Evolutionary conservation across 371 early-diverging fungal species (phyloP).

Genomic region (Mortierella sp.): DNA sequence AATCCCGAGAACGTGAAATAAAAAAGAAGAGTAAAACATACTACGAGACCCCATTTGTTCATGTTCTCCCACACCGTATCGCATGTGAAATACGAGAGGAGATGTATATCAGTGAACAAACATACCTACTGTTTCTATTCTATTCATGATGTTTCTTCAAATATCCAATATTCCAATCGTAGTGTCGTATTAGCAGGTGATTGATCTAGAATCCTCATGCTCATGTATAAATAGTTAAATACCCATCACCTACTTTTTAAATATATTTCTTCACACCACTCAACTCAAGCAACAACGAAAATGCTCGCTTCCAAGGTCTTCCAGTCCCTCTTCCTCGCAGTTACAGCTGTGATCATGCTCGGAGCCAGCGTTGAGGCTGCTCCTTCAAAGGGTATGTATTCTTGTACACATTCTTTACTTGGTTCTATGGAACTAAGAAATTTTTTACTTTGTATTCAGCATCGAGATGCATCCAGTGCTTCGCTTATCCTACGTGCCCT

Average conservation of each 20-base stretch:
- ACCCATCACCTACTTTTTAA: neutral
- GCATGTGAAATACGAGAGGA: neutral
- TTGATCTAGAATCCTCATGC: too few relatives aligned
- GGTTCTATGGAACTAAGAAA: neutral
- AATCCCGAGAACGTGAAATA: constrained; percentile 4
- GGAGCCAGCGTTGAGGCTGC: constrained; percentile 10
- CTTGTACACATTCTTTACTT: neutral
- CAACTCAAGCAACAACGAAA: neutral
- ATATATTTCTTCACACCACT: neutral
- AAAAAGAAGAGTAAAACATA: neutral
- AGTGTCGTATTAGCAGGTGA: too few relatives aligned
- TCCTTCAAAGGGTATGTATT: constrained; percentile 9
- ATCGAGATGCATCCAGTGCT: constrained; percentile 26
- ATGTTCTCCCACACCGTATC: neutral
- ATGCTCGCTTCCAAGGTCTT: constrained; percentile 21
- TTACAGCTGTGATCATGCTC: constrained; percentile 10
- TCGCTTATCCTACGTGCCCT: constrained; percentile 25
- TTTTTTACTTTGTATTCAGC: neutral
- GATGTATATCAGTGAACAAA: too few relatives aligned
- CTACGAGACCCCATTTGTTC: neutral
- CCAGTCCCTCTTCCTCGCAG: constrained; percentile 10
- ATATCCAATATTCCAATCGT: too few relatives aligned
- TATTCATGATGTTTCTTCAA: too few relatives aligned
- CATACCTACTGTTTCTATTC: too few relatives aligned
- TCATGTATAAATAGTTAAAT: neutral